phyloP scores from a whole-genome alignment of 2,329 filamentous ascomycete genomes.

The Botrytis fragariae region DNA sequence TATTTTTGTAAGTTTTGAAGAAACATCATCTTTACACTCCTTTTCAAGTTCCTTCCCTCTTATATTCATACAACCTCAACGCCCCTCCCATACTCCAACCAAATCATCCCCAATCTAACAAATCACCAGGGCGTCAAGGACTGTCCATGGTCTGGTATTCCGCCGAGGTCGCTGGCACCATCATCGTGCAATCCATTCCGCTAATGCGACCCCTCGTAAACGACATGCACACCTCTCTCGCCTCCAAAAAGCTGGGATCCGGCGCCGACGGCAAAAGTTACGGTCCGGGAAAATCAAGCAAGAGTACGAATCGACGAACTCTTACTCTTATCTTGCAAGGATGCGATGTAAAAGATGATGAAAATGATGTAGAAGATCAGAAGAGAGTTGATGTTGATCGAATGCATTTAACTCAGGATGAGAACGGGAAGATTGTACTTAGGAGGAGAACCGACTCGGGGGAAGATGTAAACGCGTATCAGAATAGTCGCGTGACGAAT shows the following conservation, averaged over 20 bases:
- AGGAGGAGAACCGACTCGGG: background rate
- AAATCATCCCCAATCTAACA: background rate
- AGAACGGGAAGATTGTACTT: constrained; percentile 1
- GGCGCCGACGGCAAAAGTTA: background rate
- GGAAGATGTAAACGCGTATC: background rate
- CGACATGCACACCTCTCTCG: constrained; percentile 43
- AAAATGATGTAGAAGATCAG: constrained; percentile 14
- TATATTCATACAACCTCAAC: background rate
- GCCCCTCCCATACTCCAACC: no score
- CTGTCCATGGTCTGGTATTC: constrained; percentile 48
- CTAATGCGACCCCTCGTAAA: constrained; percentile 49
- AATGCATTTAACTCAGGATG: constrained; percentile 6
- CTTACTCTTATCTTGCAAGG: constrained; percentile 5
- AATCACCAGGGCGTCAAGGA: constrained; percentile 42
- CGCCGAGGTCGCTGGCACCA: constrained; percentile 52
- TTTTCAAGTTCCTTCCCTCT: background rate
- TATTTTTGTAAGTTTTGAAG: constrained; percentile 43
- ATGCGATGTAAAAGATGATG: background rate
- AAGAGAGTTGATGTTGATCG: background rate
- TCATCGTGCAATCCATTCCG: constrained; percentile 55
- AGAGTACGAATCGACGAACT: background rate
- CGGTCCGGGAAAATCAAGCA: background rate
- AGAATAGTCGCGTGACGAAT: background rate
- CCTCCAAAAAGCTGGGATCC: constrained; percentile 28
- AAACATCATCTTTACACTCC: background rate